These are phyloP conservation scores for Cryptosporidium bovis DNA, from an alignment of 169 alveolate genomes.

Conservation along the genomic window DNA sequence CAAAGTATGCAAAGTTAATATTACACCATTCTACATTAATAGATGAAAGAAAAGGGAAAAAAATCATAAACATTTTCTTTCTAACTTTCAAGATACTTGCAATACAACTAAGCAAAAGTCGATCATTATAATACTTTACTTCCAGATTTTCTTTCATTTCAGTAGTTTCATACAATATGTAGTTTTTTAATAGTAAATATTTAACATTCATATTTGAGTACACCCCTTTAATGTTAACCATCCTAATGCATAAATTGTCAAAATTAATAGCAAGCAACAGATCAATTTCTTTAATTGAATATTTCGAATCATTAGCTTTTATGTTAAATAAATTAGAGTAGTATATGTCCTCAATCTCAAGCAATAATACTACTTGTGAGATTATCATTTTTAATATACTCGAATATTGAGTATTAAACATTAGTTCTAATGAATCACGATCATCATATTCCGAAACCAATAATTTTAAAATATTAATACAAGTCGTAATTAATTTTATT, in stretches of 20 bases:
- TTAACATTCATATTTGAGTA: conserved; percentile 10
- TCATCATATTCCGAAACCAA: conserved; percentile 49
- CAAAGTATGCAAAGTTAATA: conserved; percentile 5
- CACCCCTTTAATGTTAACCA: conserved; percentile 8
- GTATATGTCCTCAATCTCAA: conserved; percentile 11
- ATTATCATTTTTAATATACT: conserved; percentile 8
- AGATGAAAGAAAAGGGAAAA: background rate
- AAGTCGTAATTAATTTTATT: conserved; percentile 5
- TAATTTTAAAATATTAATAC: conserved; percentile 16
- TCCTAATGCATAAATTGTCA: conserved; percentile 7
- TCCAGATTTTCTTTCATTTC: background rate
- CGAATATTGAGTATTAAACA: background rate
- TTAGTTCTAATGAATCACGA: conserved; percentile 16
- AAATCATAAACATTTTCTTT: conserved; percentile 3
- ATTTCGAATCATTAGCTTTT: background rate
- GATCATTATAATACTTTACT: background rate
- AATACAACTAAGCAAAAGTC: conserved; percentile 1
- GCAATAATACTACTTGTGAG: conserved; percentile 26
- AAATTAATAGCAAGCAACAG: conserved; percentile 11
- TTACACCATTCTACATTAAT: conserved; percentile 10
- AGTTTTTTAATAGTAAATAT: background rate
- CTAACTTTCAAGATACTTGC: background rate
- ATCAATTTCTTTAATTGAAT: background rate
- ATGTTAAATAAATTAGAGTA: background rate
- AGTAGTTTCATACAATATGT: background rate